Evolutionary conservation across 2,329 filamentous ascomycete species (phyloP), one percentile per base, ranked within the genome.

Genomic region (Colletotrichum brevisporum): DNA sequence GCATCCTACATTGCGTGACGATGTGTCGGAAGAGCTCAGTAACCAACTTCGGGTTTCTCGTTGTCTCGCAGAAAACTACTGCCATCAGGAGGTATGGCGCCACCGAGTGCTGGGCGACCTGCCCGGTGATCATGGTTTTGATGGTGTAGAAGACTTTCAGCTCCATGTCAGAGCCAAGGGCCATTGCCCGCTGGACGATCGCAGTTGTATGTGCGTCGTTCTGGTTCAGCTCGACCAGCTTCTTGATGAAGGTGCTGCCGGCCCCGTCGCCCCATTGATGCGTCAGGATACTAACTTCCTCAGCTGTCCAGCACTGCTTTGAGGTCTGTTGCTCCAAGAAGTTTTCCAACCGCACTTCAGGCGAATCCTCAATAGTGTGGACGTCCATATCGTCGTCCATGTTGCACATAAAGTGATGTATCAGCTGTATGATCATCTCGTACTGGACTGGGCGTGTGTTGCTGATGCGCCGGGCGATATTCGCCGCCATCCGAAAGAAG

Each of bases 191-290:
- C 45, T 78, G 79, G 56, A 94, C 76, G 60, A 94, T 91, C 13
- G 79, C 81, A 57, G 86, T 82, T 2, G 87, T 89, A 2, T 83
- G 82, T 2, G 75, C 71, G 0, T 79, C 77, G 62, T 89, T 90
- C 74, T 91, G 87, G 71, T 91, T 86, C 56, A 92, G 83, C 21
- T 83, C 82, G 31, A 94, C 82, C 27, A 94, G 82, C 76, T 92
- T 93, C 75, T 90, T 89, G 26, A 91, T 76, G 60, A 92, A 89
- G n/a, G 89, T 80, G 71, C 86, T 89, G 67, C 43, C 69, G n/a
- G 51, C 77, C 77, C 73, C 71, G 76, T 67, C 61, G 26, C 41
- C 75, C 81, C 83, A 85, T 43, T 84, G 80, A 43, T 77, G 77
- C 65, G 84, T 80, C 2, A 90, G 71, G 2, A 85, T 72, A 31